phyloP scores from a whole-genome alignment of 1,284 basidiomycete genomes.

The Papiliotrema nemorosa region DNA sequence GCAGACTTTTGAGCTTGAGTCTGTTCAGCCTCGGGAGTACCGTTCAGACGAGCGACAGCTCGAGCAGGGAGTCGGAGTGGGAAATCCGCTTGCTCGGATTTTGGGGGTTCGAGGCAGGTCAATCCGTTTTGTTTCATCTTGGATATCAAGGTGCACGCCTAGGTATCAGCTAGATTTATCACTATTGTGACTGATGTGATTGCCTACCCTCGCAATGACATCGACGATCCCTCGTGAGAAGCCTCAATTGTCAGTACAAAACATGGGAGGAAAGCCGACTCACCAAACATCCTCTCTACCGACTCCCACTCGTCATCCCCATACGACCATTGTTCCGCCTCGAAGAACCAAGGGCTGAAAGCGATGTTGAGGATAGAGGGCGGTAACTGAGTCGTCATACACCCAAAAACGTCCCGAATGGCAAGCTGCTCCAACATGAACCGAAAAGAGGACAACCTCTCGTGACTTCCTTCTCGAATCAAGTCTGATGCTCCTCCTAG shows the following conservation, averaged over 20 bases:
- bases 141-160: conserved; percentile 33
- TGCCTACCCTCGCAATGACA: conserved; percentile 39
- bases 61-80: conserved; percentile 5
- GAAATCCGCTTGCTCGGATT: neutral
- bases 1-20: neutral
- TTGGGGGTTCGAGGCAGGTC: conserved; percentile 6
- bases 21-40: neutral
- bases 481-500: conserved; percentile 41
- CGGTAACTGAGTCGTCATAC: conserved; percentile 42
- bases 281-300: conserved; percentile 44
- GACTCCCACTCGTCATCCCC: conserved; percentile 43
- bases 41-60: neutral
- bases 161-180: neutral
- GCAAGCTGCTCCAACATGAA: conserved; percentile 47
- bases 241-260: conserved; percentile 6
- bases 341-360: conserved; percentile 46
- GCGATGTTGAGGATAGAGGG: conserved; percentile 40
- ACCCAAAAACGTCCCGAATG: conserved; percentile 45
- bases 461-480: conserved; percentile 31
- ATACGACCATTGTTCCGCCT: conserved; percentile 37
- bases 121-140: conserved; percentile 11
- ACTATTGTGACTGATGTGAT: neutral
- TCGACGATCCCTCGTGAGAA: conserved; percentile 43
- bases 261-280: conserved; percentile 2
- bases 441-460: conserved; percentile 34